phyloP scores from a whole-genome alignment of 1,139 yeast species.

The Zygosaccharomyces pseudobailii region DNA sequence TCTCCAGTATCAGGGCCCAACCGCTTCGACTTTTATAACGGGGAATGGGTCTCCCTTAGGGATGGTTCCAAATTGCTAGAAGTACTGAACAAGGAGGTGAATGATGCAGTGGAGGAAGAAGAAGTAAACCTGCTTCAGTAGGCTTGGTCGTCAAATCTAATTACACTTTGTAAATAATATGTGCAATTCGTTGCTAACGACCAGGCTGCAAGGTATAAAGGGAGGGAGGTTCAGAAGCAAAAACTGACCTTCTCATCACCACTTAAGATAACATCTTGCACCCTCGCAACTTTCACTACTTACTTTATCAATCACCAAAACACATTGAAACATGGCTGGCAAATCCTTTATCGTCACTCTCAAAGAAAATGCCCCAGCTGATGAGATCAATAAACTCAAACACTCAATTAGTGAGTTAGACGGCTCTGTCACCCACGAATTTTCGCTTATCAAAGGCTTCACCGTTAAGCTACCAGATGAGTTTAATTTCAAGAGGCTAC shows the following conservation, averaged over 20 bases:
- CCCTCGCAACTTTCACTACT: neutral
- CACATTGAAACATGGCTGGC: constrained; percentile 7
- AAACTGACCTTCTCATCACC: neutral
- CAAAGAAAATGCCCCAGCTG: constrained; percentile 25
- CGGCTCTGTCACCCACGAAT: constrained; percentile 61
- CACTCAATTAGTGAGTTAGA: constrained; percentile 42
- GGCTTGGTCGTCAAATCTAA: neutral
- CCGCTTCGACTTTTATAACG: constrained; percentile 53
- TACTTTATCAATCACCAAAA: neutral
- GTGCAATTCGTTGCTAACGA: constrained; percentile 7
- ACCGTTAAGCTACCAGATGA: constrained; percentile 31
- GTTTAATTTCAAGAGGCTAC: constrained; percentile 21
- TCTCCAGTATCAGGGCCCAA: constrained; percentile 94
- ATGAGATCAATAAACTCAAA: constrained; percentile 22
- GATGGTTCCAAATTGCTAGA: constrained; percentile 48
- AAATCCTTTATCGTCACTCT: constrained; percentile 28
- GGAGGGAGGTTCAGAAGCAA: neutral
- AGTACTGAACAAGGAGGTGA: constrained; percentile 46
- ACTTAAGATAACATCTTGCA: neutral
- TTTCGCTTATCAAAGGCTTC: constrained; percentile 63
- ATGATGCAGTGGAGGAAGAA: constrained; percentile 33
- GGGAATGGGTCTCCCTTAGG: constrained; percentile 59
- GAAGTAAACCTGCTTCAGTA: constrained; percentile 3
- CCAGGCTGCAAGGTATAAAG: constrained; percentile 1
- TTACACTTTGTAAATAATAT: neutral